A percentile compares a stretch with the other conserved stretches of the same genome.
Conservation (phyloP, 176 grass and related monocot genomes). For the Hordeum vulgare region MorexV3_pseudomolecules_assembly NC_058521.1:9484588-9485087, state of each 20-base stretch:
- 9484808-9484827: background rate
- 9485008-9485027: constrained; percentile 52
- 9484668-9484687: no score
- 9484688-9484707: no score
- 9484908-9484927: constrained; percentile 23
- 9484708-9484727: no score
- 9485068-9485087: constrained; percentile 67
- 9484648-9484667: no score
- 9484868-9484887: background rate
- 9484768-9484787: background rate
- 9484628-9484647: no score
- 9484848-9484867: no score
- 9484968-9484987: constrained; percentile 34
- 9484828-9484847: background rate
- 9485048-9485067: constrained; percentile 20
- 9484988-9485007: constrained; percentile 34
- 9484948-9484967: constrained; percentile 12
- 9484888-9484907: background rate
- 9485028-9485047: constrained; percentile 39
- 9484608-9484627: no score
- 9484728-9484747: no score
- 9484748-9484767: background rate
- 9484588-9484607: no score
- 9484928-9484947: constrained; percentile 13
- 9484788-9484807: background rate